A percentile compares a stretch with the other conserved stretches of the same genome.
Evolutionary conservation across 2,329 filamentous ascomycete genomes (phyloP).

Genomic region (Ophiocordyceps camponoti-saundersi): DNA sequence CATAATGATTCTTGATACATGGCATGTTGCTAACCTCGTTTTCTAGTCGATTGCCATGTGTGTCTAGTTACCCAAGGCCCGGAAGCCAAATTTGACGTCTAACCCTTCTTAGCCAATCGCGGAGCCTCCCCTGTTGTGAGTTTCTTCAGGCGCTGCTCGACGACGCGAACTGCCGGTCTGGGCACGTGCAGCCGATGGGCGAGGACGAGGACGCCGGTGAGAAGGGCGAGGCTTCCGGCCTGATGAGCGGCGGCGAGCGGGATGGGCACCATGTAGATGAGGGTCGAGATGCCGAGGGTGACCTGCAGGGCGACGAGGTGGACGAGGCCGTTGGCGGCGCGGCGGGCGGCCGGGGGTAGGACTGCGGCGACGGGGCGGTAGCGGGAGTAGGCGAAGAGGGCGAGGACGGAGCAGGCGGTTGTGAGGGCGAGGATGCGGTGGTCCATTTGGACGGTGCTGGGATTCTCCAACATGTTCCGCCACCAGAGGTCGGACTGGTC

Average conservation of each 20-base stretch:
- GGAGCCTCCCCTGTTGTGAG: no score
- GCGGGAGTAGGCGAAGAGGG: conserved; percentile 66
- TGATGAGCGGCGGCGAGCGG: conserved; percentile 83
- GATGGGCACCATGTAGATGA: conserved; percentile 86
- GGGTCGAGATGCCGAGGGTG: conserved; percentile 69
- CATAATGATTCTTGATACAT: no score
- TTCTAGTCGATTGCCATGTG: no score
- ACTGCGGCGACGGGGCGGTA: conserved; percentile 38
- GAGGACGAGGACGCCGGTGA: conserved; percentile 68
- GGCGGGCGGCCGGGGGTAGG: conserved; percentile 46
- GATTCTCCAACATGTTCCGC: conserved; percentile 97
- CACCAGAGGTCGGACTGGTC: conserved; percentile 80
- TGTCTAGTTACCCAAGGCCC: no score
- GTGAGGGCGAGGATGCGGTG: conserved; percentile 84
- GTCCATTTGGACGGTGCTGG: conserved; percentile 85
- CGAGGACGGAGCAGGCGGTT: conserved; percentile 67
- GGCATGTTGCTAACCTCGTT: no score
- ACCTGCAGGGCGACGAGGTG: conserved; percentile 74
- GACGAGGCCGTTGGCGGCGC: conserved; percentile 62
- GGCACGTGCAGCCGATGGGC: conserved; percentile 65
- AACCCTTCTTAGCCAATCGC: no score
- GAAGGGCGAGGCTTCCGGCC: conserved; percentile 68
- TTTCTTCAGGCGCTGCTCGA: conserved; percentile 32
- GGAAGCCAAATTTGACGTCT: no score
- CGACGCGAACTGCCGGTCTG: conserved; percentile 40